Evolutionary conservation across 805 yeast species (phyloP), one percentile per base, ranked within the genome.

Genomic region (Candida palmyrensis): DNA sequence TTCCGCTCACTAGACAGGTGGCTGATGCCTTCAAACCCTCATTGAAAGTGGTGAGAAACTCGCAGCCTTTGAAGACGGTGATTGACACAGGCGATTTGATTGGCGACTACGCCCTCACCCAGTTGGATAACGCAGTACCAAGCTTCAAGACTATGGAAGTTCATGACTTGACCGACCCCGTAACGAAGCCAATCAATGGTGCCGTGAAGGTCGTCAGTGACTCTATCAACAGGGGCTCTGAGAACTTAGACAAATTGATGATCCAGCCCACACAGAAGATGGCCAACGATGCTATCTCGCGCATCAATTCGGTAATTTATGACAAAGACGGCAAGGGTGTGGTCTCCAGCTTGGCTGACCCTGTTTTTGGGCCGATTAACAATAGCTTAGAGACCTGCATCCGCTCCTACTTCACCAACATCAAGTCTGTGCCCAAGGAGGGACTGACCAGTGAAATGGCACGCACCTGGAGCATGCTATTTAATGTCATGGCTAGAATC

Each of bases 311-410:
- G 30, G 64, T 73, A 20, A 47, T 76, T 25, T 70, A 72, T 50
- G 77, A 78, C 47, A 66, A 74, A 6, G 61, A 75, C 19, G 86
- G 86, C 16, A 76, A 75, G 47, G 82, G 84, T 25, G 50, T 79
- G 32, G 43, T 82, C 24, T 67, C 86, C 43, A 66, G 80, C n/a
- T 68, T 73, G 16, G 47, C 79, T 15, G 87, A 81, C 53, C 80
- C 84, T 3, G 22, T 79, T 9, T 60, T 82, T 29, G 66, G 62
- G 23, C 89, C 92, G 18, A 28, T 80, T 28, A 86, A 82, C 57
- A 57, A 66, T 22, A 58, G 66, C 21, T 53, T 82, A 32, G 78
- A 71, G 40, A 51, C 62, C 2, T 62, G 67, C 42, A n/a, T n/a
- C n/a, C n/a, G n/a, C n/a, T n/a, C n/a, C n/a, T 61, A 74, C 23